phyloP scores from a whole-genome alignment of 441 rosid genomes.

The Populus hybrid region DNA sequence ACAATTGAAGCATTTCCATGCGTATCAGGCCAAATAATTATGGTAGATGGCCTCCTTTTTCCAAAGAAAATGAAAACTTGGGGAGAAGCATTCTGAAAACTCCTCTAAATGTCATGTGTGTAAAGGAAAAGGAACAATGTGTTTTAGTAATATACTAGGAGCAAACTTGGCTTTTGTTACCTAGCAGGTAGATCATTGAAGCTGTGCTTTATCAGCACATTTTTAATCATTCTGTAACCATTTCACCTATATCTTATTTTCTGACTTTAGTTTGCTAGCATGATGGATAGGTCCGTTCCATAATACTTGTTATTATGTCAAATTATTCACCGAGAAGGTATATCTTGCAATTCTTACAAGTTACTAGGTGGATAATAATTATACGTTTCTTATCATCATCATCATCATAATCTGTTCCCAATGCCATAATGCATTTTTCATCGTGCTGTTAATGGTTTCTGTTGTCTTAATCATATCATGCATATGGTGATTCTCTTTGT shows the following conservation, averaged over 20 bases:
- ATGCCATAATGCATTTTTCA: too few species aligned
- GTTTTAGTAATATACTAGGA: constrained; percentile 16
- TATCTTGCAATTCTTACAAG: too few species aligned
- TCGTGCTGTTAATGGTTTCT: too few species aligned
- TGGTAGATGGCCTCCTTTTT: constrained; percentile 28
- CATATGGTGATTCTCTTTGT: too few species aligned
- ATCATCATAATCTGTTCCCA: too few species aligned
- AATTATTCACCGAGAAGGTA: too few species aligned
- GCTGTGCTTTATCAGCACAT: constrained; percentile 8
- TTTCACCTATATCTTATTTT: neutral
- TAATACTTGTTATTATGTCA: neutral
- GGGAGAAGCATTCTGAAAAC: constrained; percentile 34
- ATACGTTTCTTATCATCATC: too few species aligned
- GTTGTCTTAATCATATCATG: too few species aligned
- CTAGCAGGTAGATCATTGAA: constrained; percentile 14
- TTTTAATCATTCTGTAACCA: neutral
- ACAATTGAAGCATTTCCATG: constrained; percentile 22
- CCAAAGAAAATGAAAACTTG: constrained; percentile 17
- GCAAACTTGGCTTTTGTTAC: constrained; percentile 15
- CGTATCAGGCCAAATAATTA: constrained; percentile 30
- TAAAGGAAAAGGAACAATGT: constrained; percentile 39
- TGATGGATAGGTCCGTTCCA: neutral
- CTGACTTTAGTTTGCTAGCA: neutral
- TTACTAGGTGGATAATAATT: too few species aligned
- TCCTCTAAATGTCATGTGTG: constrained; percentile 49